These are phyloP conservation scores for Fereydounia khargensis DNA, from an alignment of 1,284 basidiomycete species.

Conservation along the genomic window DNA sequence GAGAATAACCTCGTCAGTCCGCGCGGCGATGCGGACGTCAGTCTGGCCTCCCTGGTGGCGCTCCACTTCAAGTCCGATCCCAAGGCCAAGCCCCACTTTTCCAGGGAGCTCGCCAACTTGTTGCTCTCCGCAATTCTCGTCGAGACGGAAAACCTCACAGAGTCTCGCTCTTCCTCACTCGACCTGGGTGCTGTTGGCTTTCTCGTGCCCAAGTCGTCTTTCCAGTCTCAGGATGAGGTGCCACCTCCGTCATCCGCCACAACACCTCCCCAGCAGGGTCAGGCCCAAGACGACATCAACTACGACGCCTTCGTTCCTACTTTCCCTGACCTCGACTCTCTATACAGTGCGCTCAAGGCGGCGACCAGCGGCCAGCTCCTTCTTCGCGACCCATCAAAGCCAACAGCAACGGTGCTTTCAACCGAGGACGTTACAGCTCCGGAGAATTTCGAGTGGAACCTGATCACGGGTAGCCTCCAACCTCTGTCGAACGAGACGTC, in stretches of 20 bases:
- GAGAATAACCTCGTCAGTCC: no score
- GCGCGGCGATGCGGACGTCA: constrained; percentile 13
- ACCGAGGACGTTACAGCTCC: no score
- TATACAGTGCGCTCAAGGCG: constrained; percentile 15
- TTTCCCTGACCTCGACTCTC: constrained; percentile 27
- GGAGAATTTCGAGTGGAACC: constrained; percentile 25
- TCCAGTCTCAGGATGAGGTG: constrained; percentile 16
- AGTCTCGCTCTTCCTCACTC: constrained; percentile 18
- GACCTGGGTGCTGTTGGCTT: constrained; percentile 35
- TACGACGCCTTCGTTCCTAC: constrained; percentile 27
- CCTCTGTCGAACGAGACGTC: constrained; percentile 7
- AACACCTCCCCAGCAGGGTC: no score
- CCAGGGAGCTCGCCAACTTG: constrained; percentile 17
- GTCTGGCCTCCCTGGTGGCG: constrained; percentile 21
- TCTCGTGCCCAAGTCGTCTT: constrained; percentile 19
- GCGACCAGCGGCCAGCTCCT: neutral
- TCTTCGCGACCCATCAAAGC: no score
- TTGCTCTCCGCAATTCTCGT: constrained; percentile 21
- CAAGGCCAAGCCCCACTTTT: no score
- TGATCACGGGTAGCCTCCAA: constrained; percentile 25
- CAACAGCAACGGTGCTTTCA: neutral
- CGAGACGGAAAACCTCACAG: constrained; percentile 21
- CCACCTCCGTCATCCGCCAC: no score
- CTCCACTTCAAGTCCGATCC: constrained; percentile 21
- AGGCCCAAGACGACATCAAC: constrained; percentile 4